Evolutionary conservation across 177 flowering plant species (phyloP).

Genomic region (Telopea speciosissima): DNA sequence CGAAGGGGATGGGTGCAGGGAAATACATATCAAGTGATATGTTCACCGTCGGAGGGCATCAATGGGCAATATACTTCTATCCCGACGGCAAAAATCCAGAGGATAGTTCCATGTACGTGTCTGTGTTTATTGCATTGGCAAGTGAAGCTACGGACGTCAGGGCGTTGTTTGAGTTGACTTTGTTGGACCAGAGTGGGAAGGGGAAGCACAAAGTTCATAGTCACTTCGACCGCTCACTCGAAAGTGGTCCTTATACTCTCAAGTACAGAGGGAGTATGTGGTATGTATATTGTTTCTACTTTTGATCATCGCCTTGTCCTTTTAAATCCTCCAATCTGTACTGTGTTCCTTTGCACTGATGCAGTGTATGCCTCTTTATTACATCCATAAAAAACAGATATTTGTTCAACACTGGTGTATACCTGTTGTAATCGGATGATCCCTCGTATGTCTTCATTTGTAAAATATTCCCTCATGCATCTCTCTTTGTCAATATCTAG

Average conservation of each 20-base stretch:
- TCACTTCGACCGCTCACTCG: conserved; percentile 59
- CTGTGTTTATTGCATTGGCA: conserved; percentile 65
- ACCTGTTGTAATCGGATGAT: too few relatives aligned
- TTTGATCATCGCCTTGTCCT: too few relatives aligned
- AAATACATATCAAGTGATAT: conserved; percentile 52
- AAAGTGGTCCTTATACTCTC: conserved; percentile 65
- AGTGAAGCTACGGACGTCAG: conserved; percentile 58
- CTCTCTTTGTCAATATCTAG: too few relatives aligned
- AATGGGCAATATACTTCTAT: conserved; percentile 73
- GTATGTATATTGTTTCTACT: conserved; percentile 23
- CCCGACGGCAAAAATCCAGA: conserved; percentile 74
- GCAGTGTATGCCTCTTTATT: too few relatives aligned
- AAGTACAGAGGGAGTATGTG: conserved; percentile 82
- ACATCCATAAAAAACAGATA: too few relatives aligned
- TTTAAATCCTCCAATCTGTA: not conserved
- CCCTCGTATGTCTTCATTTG: too few relatives aligned
- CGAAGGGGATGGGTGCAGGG: conserved; percentile 68
- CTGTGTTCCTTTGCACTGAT: too few relatives aligned
- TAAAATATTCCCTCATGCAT: too few relatives aligned
- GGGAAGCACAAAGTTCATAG: conserved; percentile 69
- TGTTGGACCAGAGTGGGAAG: conserved; percentile 65
- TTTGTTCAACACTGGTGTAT: too few relatives aligned
- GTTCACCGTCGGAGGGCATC: conserved; percentile 61
- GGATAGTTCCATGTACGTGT: conserved; percentile 51
- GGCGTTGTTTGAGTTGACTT: conserved; percentile 59